Evolutionary conservation across 176 grass and related monocot genomes (phyloP).

Genomic region (Zoysia japonica): DNA sequence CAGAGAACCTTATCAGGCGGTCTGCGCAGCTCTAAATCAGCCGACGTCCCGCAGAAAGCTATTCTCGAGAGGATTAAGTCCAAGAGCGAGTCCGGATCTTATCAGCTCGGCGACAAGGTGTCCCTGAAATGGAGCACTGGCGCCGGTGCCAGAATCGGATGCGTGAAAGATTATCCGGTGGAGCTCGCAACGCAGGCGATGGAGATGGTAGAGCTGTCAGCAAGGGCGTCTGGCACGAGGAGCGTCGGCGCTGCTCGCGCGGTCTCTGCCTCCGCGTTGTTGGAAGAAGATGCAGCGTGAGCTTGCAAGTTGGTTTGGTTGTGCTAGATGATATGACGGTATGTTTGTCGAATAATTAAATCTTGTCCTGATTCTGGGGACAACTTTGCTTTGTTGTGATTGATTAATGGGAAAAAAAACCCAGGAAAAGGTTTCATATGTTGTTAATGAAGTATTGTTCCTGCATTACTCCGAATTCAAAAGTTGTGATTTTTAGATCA

Average conservation of each 20-base stretch:
- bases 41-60: slow-evolving; percentile 44
- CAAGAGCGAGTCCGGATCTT: slow-evolving; percentile 64
- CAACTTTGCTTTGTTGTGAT: neutral
- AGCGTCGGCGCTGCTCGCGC: neutral
- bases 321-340: neutral
- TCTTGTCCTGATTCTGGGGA: neutral
- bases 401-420: neutral
- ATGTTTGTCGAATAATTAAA: neutral
- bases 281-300: neutral
- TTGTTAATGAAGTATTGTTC: neutral
- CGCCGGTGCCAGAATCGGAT: slow-evolving; percentile 85
- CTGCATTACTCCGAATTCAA: neutral
- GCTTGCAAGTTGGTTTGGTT: neutral
- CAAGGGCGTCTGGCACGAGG: slow-evolving; percentile 36
- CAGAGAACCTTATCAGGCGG: slow-evolving; percentile 83
- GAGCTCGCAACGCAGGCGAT: slow-evolving; percentile 71
- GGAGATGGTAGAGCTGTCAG: slow-evolving; percentile 72
- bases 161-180: slow-evolving; percentile 75
- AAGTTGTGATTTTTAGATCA: too few relatives aligned
- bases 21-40: slow-evolving; percentile 55
- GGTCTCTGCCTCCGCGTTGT: slow-evolving; percentile 27
- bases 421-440: neutral
- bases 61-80: slow-evolving; percentile 77
- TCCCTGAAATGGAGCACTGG: slow-evolving; percentile 87
- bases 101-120: slow-evolving; percentile 73